phyloP scores from a whole-genome alignment of 257 asterid species.

The Catharanthus roseus region DNA sequence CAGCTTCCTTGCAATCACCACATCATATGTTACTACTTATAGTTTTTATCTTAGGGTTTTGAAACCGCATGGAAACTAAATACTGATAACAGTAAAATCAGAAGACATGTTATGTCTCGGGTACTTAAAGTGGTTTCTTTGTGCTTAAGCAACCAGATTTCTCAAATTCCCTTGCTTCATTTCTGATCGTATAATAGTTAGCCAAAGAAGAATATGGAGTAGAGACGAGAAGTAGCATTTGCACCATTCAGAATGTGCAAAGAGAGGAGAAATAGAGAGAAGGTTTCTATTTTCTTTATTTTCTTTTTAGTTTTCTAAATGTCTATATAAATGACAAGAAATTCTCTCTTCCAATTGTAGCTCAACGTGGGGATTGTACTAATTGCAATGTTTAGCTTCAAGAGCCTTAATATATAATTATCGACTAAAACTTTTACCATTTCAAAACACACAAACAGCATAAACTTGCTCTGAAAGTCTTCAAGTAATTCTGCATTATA shows the following conservation, averaged over 20 bases:
- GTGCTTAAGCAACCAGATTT: neutral
- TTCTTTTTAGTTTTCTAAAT: no score
- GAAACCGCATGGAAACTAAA: neutral
- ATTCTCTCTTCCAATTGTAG: no score
- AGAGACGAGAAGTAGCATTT: neutral
- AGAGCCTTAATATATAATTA: neutral
- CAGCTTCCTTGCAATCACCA: neutral
- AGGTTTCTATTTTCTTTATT: neutral
- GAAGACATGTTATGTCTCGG: neutral
- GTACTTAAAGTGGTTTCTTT: no score
- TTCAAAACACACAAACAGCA: neutral
- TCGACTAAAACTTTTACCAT: neutral
- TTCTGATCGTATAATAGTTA: neutral
- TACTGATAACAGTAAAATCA: neutral
- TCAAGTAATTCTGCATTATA: neutral
- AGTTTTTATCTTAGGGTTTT: neutral
- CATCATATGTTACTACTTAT: neutral
- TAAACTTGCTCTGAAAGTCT: no score
- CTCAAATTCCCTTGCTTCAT: neutral
- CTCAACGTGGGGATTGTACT: neutral
- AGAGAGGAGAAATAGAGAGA: neutral
- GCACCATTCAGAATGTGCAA: neutral
- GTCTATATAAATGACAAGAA: no score
- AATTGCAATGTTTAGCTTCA: neutral
- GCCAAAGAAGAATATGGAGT: neutral